These are phyloP conservation scores for Vanrija sp. DNA, from an alignment of 1,284 basidiomycete genomes.

Conservation along the genomic window DNA sequence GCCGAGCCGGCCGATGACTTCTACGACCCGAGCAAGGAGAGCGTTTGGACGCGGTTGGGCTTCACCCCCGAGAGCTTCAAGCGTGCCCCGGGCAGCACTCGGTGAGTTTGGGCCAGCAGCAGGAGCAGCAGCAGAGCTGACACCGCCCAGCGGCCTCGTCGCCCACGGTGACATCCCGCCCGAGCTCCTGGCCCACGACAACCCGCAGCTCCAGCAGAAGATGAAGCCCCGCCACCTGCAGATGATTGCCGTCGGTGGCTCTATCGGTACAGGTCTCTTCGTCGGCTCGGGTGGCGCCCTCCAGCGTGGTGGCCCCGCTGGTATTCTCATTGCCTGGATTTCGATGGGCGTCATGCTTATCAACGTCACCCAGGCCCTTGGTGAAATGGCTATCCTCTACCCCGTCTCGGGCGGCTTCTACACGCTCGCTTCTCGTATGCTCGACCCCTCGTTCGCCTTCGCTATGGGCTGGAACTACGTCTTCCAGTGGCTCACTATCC, in stretches of 20 bases:
- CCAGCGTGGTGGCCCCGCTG: slow-evolving; percentile 52
- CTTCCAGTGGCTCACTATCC: slow-evolving; percentile 46
- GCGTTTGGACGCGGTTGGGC: slow-evolving; percentile 44
- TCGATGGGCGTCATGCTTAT: slow-evolving; percentile 31
- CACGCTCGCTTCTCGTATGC: slow-evolving; percentile 43
- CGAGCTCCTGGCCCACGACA: slow-evolving; percentile 30
- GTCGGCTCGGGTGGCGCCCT: slow-evolving; percentile 53
- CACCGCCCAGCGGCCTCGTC: slow-evolving; percentile 25
- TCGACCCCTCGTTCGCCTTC: slow-evolving; percentile 42
- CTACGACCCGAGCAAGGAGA: slow-evolving; percentile 50
- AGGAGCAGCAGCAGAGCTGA: neutral
- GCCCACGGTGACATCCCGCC: slow-evolving; percentile 37
- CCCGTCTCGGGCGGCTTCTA: slow-evolving; percentile 53
- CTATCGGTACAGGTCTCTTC: slow-evolving; percentile 13
- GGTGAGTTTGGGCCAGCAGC: slow-evolving; percentile 15
- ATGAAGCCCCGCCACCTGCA: slow-evolving; percentile 48
- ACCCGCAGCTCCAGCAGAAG: slow-evolving; percentile 47
- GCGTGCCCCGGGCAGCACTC: slow-evolving; percentile 48
- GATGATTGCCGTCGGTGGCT: slow-evolving; percentile 52
- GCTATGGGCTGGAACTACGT: slow-evolving; percentile 49
- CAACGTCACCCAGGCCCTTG: slow-evolving; percentile 47
- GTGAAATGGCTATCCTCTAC: slow-evolving; percentile 52
- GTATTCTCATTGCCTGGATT: slow-evolving; percentile 49
- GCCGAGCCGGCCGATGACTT: slow-evolving; percentile 7
- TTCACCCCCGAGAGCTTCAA: slow-evolving; percentile 49